A percentile compares a stretch with the other conserved stretches of the same genome.
phyloP scores from a whole-genome alignment of 352 stramenopile species.

The Globisporangium irregulare region DNA sequence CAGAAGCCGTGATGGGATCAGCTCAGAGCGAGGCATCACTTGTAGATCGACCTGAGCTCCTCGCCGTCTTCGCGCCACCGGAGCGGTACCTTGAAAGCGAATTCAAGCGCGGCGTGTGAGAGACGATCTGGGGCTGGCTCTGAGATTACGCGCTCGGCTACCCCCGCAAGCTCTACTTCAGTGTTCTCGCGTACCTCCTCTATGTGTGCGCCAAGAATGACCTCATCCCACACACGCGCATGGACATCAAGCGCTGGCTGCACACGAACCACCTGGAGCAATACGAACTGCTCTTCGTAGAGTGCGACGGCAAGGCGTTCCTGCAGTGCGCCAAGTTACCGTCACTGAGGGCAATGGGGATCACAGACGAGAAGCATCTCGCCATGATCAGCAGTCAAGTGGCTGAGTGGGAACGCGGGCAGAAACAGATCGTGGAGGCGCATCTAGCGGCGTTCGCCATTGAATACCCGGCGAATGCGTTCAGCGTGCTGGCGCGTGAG shows the following conservation, averaged over 20 bases:
- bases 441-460: too few species aligned
- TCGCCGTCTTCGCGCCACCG: background rate
- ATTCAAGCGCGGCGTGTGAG: background rate
- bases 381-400: too few species aligned
- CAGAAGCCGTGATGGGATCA: background rate
- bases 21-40: background rate
- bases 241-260: background rate
- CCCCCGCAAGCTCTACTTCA: background rate
- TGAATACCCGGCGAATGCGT: too few species aligned
- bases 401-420: too few species aligned
- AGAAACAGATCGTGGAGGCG: too few species aligned
- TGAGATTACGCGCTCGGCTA: background rate
- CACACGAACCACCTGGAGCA: background rate
- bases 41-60: background rate
- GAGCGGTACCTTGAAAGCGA: background rate
- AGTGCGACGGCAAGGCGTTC: too few species aligned
- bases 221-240: background rate
- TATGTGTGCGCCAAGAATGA: background rate
- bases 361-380: too few species aligned
- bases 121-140: background rate
- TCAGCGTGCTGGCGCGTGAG: too few species aligned
- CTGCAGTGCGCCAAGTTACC: too few species aligned
- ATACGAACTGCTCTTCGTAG: background rate
- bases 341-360: too few species aligned
- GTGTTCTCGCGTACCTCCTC: background rate